Conservation (phyloP, 768 basidiomycete genomes). For the Leccinum disarticulatum region DNA sequence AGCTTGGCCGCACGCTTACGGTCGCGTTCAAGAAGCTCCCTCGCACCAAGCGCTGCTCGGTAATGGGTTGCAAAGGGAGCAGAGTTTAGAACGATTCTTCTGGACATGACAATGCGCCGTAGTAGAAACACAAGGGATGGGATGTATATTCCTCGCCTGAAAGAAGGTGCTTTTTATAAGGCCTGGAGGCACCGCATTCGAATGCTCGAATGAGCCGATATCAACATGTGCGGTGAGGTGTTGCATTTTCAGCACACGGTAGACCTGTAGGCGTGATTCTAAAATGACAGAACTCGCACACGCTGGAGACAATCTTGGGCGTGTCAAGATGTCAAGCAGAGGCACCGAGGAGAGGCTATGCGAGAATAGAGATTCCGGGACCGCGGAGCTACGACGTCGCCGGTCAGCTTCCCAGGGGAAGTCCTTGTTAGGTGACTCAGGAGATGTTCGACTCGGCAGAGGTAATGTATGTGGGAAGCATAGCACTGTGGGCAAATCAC, state of each 20-base stretch:
- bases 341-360: neutral
- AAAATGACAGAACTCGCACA: neutral
- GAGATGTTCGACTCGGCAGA: neutral
- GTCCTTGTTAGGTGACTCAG: neutral
- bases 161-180: constrained; percentile 21
- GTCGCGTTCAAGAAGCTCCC: constrained; percentile 53
- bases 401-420: neutral
- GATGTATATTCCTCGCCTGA: neutral
- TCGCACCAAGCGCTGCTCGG: constrained; percentile 38
- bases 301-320: neutral
- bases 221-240: neutral
- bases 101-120: constrained; percentile 35
- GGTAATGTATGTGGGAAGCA: neutral
- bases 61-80: constrained; percentile 49
- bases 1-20: constrained; percentile 55
- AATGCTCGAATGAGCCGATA: neutral
- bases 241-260: neutral
- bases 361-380: neutral
- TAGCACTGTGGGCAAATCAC: neutral
- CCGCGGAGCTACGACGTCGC: neutral
- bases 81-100: constrained; percentile 33
- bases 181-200: neutral
- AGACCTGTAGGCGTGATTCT: neutral
- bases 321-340: neutral
- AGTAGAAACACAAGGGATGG: neutral